These are phyloP conservation scores for Aureobasidium sp. DNA, from an alignment of 2,329 filamentous ascomycete genomes.

Conservation along the genomic window DNA sequence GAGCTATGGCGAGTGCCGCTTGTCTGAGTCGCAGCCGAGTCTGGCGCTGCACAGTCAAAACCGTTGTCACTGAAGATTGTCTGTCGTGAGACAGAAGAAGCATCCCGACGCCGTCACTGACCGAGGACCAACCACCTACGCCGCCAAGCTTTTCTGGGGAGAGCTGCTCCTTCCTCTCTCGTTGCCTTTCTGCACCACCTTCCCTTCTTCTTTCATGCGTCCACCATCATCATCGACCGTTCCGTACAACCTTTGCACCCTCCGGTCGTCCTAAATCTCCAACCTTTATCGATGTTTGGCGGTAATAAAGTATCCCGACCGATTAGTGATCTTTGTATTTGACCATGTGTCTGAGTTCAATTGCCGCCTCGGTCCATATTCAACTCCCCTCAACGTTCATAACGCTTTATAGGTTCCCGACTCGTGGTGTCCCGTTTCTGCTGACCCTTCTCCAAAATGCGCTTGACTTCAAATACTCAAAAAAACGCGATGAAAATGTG, in stretches of 20 bases:
- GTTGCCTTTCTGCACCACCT: not conserved
- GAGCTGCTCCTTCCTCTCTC: not conserved
- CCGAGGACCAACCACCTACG: not conserved
- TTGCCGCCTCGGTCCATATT: not conserved
- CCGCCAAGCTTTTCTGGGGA: not conserved
- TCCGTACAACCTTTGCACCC: not conserved
- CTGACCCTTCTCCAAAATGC: not conserved
- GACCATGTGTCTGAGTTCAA: not conserved
- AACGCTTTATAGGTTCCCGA: conserved; percentile 7
- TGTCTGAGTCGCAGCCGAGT: not conserved
- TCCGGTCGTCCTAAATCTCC: no score
- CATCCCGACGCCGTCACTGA: not conserved
- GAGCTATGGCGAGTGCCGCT: not conserved
- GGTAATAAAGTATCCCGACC: not conserved
- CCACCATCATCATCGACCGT: not conserved
- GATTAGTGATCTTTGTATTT: conserved; percentile 2
- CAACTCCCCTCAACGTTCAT: not conserved
- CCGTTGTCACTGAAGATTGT: not conserved
- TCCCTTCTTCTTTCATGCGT: not conserved
- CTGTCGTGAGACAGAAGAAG: not conserved
- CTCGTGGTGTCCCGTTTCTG: not conserved
- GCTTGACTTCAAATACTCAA: not conserved
- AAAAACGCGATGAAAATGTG: not conserved
- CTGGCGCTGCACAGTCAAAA: not conserved
- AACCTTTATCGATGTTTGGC: not conserved